Evolutionary conservation across 148 eudicot genomes (phyloP), one percentile per base, ranked within the genome.

Genomic region (Amaranthus hypochondriacus): DNA sequence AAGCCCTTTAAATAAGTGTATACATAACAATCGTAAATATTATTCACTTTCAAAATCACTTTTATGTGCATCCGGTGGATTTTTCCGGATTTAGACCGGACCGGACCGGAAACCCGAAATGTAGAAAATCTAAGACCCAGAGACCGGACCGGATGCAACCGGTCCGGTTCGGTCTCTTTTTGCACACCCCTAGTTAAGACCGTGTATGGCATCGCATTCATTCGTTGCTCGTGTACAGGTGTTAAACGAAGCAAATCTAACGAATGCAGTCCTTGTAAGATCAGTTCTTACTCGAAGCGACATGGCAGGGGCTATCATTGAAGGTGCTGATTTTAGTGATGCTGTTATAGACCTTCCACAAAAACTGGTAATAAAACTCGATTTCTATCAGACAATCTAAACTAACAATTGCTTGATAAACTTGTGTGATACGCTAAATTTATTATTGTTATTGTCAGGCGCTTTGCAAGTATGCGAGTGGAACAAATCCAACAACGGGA

Each of bases 261-360:
- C 91, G 4, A 90, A 95, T 75, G 99, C 97, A 2, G 84, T 95
- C 51, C 90, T 92, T 4, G 96, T 77, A 69, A 86, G 99, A 80
- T 75, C 99, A 6, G 99, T 95, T 73, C 93, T 95, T 44, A 95
- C 99, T 53, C 93, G 99, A 7, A 95, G 99, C 83, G 99, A 95
- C 84, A 96, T 95, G 52, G 99, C 82, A 28, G 94, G 96, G 71
- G 99, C 99, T 72, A 73, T 78, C 48, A 90, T 95, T 76, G 94
- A 92, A 68, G 99, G 99, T 60, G 97, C 96, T 62, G 99, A 95
- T 69, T 95, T 95, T 58, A 95, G 99, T 73, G 99, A 95, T 83
- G 99, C 99, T 28, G 99, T 95, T 55, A 6, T 95, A 28, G 99
- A 95, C 80, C 93, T 92, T 49, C 46, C 80, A 44, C 97, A 92